Conservation (phyloP, 2,329 filamentous ascomycete species). For the Hypoxylon sp. region DNA sequence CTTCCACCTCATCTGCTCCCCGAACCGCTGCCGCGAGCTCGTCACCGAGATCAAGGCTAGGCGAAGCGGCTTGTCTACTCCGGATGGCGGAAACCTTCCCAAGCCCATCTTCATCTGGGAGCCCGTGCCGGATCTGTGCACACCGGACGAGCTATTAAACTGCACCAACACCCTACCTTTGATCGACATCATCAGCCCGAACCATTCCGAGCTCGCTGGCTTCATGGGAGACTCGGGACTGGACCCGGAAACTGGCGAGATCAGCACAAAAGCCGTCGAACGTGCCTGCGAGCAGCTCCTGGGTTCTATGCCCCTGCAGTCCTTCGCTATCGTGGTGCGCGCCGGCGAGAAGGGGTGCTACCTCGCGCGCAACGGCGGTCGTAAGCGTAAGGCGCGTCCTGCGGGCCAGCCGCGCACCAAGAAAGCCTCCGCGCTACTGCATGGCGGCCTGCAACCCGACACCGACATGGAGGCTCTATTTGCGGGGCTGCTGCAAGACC, state of each 20-base stretch:
- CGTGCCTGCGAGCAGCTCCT: constrained; percentile 74
- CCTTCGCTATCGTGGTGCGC: constrained; percentile 77
- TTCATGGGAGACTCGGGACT: constrained; percentile 79
- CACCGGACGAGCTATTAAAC: constrained; percentile 75
- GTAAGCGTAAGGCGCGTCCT: constrained; percentile 58
- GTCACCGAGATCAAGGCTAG: constrained; percentile 78
- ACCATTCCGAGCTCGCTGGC: constrained; percentile 88
- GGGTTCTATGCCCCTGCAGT: constrained; percentile 74
- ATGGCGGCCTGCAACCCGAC: constrained; percentile 70
- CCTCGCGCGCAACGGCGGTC: constrained; percentile 70
- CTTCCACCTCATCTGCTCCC: constrained; percentile 91
- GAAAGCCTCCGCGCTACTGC: constrained; percentile 60
- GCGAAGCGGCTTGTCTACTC: constrained; percentile 59
- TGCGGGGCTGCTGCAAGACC: constrained; percentile 69
- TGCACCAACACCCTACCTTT: constrained; percentile 74
- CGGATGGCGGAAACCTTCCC: constrained; percentile 51
- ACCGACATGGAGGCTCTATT: constrained; percentile 76
- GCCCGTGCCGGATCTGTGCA: constrained; percentile 90
- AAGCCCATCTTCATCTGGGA: constrained; percentile 92
- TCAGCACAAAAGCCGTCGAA: constrained; percentile 69
- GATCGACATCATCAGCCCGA: constrained; percentile 80
- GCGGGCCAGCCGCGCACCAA: constrained; percentile 52
- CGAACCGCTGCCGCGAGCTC: constrained; percentile 81
- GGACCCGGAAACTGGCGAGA: constrained; percentile 68
- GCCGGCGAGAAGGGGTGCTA: constrained; percentile 81